These are phyloP conservation scores for Knufia fluminis DNA, from an alignment of 2,329 filamentous ascomycete species.

Conservation along the genomic window DNA sequence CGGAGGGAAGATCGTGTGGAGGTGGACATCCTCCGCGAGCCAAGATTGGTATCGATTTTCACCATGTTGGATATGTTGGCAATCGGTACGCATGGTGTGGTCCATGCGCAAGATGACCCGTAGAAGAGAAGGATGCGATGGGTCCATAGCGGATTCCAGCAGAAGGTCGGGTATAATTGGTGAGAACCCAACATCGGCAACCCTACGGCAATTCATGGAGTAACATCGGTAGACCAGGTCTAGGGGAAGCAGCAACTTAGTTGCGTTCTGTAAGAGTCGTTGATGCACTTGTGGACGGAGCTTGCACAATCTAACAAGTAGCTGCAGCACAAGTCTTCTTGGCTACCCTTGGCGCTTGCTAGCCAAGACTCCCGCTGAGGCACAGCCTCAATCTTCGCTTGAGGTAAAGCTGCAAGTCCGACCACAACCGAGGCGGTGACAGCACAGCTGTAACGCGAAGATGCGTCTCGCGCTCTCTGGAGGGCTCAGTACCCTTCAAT, in stretches of 20 bases:
- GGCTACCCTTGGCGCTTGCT: not conserved
- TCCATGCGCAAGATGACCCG: not conserved
- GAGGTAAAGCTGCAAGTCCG: not conserved
- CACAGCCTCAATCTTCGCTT: slow-evolving; percentile 1
- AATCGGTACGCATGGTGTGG: not conserved
- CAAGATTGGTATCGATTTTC: not conserved
- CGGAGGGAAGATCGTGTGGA: not conserved
- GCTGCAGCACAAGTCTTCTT: not conserved
- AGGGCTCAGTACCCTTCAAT: not conserved
- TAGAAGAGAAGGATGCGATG: too few species aligned
- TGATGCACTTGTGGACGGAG: not conserved
- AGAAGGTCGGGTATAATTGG: not conserved
- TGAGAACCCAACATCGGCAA: not conserved
- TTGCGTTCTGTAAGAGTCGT: slow-evolving; percentile 1
- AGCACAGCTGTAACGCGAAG: not conserved
- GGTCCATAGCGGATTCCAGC: too few species aligned
- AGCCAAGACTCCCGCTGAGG: slow-evolving; percentile 1
- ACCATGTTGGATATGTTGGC: not conserved
- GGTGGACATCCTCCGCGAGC: not conserved
- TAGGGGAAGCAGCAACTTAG: not conserved
- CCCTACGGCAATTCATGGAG: not conserved
- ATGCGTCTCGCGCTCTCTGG: not conserved
- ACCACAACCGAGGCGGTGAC: not conserved
- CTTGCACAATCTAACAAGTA: not conserved
- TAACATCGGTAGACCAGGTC: not conserved